A percentile compares a stretch with the other conserved stretches of the same genome.
phyloP scores from a whole-genome alignment of 768 basidiomycete genomes.

The Russula virescens region DNA sequence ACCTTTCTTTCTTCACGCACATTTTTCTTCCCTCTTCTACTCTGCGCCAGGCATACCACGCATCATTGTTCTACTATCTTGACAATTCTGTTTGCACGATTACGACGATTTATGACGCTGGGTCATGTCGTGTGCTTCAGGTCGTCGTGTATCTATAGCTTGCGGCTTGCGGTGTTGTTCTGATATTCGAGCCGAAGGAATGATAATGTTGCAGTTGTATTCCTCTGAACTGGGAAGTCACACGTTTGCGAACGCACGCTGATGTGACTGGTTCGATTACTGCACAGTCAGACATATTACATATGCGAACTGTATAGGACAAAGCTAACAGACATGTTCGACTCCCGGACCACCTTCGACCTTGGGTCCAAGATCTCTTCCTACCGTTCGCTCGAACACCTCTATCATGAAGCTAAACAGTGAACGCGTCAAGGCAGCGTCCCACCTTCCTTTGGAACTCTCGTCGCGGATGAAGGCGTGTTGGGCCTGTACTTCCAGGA shows the following conservation, averaged over 20 bases:
- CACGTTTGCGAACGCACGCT: too few relatives aligned
- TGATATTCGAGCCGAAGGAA: conserved; percentile 28
- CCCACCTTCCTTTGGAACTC: conserved; percentile 90
- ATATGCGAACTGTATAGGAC: too few relatives aligned
- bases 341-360: conserved; percentile 40
- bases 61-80: conserved; percentile 29
- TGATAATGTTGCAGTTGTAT: conserved; percentile 30
- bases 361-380: conserved; percentile 74
- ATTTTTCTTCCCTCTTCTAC: conserved; percentile 39
- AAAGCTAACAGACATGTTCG: conserved; percentile 65
- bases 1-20: conserved; percentile 37
- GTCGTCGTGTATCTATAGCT: conserved; percentile 30
- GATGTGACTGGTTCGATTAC: too few relatives aligned
- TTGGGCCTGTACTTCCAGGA: conserved; percentile 94
- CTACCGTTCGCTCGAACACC: conserved; percentile 84
- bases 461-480: conserved; percentile 96
- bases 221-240: conserved; percentile 17
- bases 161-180: conserved; percentile 28
- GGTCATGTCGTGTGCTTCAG: conserved; percentile 25
- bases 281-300: too few relatives aligned
- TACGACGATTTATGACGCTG: conserved; percentile 28
- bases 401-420: conserved; percentile 88
- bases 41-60: conserved; percentile 29
- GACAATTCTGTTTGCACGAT: conserved; percentile 35
- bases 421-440: conserved; percentile 80